phyloP scores from a whole-genome alignment of 2,329 filamentous ascomycete genomes.

The Pseudocercospora ulei region DNA sequence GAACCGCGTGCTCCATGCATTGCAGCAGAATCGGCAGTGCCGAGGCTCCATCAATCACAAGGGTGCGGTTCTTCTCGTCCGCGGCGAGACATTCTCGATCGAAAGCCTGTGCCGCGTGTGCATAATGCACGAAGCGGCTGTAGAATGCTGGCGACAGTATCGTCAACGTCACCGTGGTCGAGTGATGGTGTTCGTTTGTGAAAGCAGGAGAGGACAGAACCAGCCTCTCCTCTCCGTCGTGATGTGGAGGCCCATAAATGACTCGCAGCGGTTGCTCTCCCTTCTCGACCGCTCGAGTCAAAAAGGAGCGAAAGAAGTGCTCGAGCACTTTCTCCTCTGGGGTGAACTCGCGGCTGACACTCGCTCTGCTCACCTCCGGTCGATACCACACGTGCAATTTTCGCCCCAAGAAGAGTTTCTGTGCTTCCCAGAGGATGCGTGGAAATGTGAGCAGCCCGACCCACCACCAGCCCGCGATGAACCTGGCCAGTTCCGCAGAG shows the following conservation, averaged over 20 bases:
- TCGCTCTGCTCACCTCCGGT: slow-evolving; percentile 52
- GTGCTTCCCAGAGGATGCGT: slow-evolving; percentile 54
- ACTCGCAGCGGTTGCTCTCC: slow-evolving; percentile 42
- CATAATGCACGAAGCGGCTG: slow-evolving; percentile 54
- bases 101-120: slow-evolving; percentile 52
- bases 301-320: slow-evolving; percentile 35
- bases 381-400: slow-evolving; percentile 56
- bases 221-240: slow-evolving; percentile 23
- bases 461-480: slow-evolving; percentile 51
- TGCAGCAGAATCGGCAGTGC: slow-evolving; percentile 43
- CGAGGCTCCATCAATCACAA: slow-evolving; percentile 49
- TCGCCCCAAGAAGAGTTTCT: slow-evolving; percentile 47
- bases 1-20: slow-evolving; percentile 19
- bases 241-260: slow-evolving; percentile 46
- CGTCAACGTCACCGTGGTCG: slow-evolving; percentile 46
- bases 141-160: slow-evolving; percentile 59
- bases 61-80: slow-evolving; percentile 49
- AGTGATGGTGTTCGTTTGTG: slow-evolving; percentile 34
- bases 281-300: slow-evolving; percentile 43
- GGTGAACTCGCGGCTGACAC: slow-evolving; percentile 48
- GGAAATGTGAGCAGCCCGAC: slow-evolving; percentile 57
- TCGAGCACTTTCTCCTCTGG: slow-evolving; percentile 41
- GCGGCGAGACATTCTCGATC: slow-evolving; percentile 48
- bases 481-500: slow-evolving; percentile 23
- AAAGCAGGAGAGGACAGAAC: slow-evolving; percentile 31